Evolutionary conservation across 2,329 filamentous ascomycete species (phyloP).

Genomic region (Verticillium isaacii): DNA sequence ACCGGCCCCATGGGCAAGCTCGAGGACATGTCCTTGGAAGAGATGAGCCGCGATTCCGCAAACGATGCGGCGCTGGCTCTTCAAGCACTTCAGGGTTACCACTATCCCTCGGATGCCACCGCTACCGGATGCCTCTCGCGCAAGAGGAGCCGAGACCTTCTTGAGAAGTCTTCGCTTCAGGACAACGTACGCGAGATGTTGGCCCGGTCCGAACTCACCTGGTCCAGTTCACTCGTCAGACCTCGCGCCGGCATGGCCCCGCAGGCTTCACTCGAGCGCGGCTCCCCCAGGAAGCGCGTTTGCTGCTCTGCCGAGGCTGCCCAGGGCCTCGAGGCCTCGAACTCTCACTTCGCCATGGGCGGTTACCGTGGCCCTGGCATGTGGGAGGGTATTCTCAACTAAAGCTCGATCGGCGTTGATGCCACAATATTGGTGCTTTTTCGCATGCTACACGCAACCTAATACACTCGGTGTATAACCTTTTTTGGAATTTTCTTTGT

Average conservation of each 20-base stretch:
- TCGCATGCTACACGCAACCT: background rate
- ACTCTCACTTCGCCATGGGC: constrained; percentile 44
- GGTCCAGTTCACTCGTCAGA: constrained; percentile 33
- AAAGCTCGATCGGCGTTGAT: constrained; percentile 8
- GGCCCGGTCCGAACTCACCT: constrained; percentile 25
- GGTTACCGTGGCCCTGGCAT: constrained; percentile 55
- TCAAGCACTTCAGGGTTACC: constrained; percentile 56
- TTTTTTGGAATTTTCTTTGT: constrained; percentile 9
- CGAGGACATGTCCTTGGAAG: constrained; percentile 42
- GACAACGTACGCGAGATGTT: constrained; percentile 65
- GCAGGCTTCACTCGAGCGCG: constrained; percentile 18
- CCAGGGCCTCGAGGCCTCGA: constrained; percentile 38
- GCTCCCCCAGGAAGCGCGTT: constrained; percentile 54
- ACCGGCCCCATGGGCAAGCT: constrained; percentile 47
- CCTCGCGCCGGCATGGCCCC: constrained; percentile 25
- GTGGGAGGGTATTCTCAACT: constrained; percentile 62
- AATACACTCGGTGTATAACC: constrained; percentile 1
- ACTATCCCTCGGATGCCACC: constrained; percentile 30
- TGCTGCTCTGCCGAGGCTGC: constrained; percentile 60
- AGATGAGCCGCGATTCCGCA: constrained; percentile 34
- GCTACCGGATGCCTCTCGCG: constrained; percentile 27
- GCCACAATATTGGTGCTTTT: background rate
- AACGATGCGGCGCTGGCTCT: constrained; percentile 53
- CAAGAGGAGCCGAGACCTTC: constrained; percentile 56
- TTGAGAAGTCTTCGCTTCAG: constrained; percentile 39